Conservation (phyloP, 768 basidiomycete species). For the Lyophyllum atratum region DNA sequence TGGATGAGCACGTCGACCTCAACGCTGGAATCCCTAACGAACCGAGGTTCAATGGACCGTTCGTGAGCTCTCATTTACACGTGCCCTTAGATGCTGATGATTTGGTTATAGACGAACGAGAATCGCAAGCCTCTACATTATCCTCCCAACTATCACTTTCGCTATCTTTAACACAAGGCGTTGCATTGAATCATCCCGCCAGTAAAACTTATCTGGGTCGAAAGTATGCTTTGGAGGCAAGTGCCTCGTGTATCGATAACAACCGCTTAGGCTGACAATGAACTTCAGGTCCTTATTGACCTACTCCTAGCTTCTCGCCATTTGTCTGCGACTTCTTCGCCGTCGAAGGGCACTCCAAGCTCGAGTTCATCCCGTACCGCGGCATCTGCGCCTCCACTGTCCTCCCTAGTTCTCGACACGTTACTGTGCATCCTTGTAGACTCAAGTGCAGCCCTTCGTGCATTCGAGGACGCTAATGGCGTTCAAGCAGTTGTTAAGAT, state of each 20-base stretch:
- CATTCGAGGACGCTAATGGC: conserved; percentile 77
- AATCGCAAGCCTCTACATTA: conserved; percentile 48
- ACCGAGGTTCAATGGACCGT: conserved; percentile 48
- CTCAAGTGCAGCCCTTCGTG: conserved; percentile 68
- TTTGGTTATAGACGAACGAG: conserved; percentile 32
- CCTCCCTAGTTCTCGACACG: conserved; percentile 79
- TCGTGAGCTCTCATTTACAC: conserved; percentile 24
- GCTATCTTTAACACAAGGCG: conserved; percentile 76
- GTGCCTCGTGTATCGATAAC: conserved; percentile 17
- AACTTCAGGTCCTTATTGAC: conserved; percentile 66
- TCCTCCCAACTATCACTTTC: conserved; percentile 57
- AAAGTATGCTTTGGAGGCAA: conserved; percentile 67
- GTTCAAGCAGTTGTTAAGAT: conserved; percentile 85
- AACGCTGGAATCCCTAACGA: conserved; percentile 51
- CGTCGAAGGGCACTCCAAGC: conserved; percentile 27
- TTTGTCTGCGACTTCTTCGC: conserved; percentile 33
- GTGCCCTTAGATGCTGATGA: conserved; percentile 7
- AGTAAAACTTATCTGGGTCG: conserved; percentile 75
- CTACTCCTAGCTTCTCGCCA: conserved; percentile 74
- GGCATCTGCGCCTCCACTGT: conserved; percentile 43
- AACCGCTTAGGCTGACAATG: neutral
- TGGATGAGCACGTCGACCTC: conserved; percentile 59
- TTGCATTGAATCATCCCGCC: conserved; percentile 63
- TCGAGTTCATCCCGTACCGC: conserved; percentile 20
- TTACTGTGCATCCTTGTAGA: conserved; percentile 90